Evolutionary conservation across 2,329 filamentous ascomycete species (phyloP).

Genomic region (Biscogniauxia marginata): DNA sequence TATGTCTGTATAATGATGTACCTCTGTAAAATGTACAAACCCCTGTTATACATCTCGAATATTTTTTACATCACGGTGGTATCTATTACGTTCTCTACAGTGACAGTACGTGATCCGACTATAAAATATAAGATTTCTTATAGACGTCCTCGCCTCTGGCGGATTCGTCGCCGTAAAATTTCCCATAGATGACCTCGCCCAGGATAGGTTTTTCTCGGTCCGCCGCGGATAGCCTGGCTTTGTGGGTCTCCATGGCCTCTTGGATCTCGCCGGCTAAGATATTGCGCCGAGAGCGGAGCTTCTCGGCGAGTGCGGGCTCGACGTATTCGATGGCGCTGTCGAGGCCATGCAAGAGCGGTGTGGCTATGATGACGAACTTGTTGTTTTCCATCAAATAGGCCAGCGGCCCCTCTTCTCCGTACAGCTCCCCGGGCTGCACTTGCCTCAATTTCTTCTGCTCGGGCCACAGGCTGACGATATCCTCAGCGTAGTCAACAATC

Average conservation of each 20-base stretch:
- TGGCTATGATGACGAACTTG: constrained; percentile 36
- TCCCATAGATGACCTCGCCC: constrained; percentile 31
- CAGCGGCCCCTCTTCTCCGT: constrained; percentile 26
- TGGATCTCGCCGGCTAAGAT: constrained; percentile 38
- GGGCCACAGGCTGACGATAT: constrained; percentile 43
- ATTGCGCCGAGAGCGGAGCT: constrained; percentile 42
- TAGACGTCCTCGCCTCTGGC: background rate
- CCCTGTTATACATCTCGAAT: constrained; percentile 7
- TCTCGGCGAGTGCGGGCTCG: constrained; percentile 33
- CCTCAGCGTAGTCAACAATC: constrained; percentile 37
- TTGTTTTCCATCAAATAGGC: constrained; percentile 35
- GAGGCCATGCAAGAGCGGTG: constrained; percentile 44
- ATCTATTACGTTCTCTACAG: background rate
- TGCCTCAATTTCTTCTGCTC: constrained; percentile 35
- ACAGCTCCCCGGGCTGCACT: constrained; percentile 36
- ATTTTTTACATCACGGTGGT: constrained; percentile 7
- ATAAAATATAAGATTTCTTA: too few species aligned
- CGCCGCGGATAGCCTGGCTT: too few species aligned
- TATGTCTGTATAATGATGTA: constrained; percentile 23
- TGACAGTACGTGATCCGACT: too few species aligned
- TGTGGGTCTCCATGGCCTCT: constrained; percentile 25
- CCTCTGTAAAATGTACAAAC: constrained; percentile 1
- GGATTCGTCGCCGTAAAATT: constrained; percentile 26
- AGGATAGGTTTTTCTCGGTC: constrained; percentile 9
- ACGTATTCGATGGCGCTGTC: constrained; percentile 42